Base-by-base conservation (phyloP, 208 protist species). In the Leishmania gerbilli region DNA sequence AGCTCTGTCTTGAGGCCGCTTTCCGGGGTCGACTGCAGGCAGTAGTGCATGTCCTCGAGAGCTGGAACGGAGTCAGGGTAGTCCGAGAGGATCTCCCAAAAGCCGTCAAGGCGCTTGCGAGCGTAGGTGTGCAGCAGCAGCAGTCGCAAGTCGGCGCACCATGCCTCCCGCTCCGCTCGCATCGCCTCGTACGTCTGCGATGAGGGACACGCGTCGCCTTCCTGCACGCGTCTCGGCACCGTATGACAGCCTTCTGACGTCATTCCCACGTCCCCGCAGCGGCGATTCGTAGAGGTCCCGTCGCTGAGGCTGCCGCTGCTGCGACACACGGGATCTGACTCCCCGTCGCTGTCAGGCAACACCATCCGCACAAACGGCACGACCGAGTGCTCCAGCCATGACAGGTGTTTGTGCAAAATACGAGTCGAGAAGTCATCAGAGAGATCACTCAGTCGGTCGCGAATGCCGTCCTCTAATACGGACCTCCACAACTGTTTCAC, bases 31-130 rank as follows among this genome's bases (percentile, higher is more conserved):
- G 79, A 72, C 79, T 91, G 87, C 74, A 97, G 79, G 74, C 95
- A 97, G 75, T 89, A 88, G 11, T 89, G 92, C 74, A 97, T 79
- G 79, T 97, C 95, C 74, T 93, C 88, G 31, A 97, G 69, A 4
- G 93, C 91, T 1, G 92, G 90, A 65, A 87, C 82, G 17, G 93
- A 96, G 82, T 95, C 92, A 9, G 95, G 95, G 84, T 93, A 97
- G 76, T 96, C 95, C 24, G 94, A 92, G n/a, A 97, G 72, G 45
- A 96, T 92, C 79, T 96, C 91, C 91, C 92, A 97, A 74, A 97
- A 94, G 74, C 75, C 83, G 9, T 79, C 84, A 40, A 96, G 91
- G 51, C 93, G 92, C 64, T 84, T 85, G 24, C 91, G 84, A 13
- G 89, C 89, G 77, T 91, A 95, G 68, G 74, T 82, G 77, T 83